These are phyloP conservation scores for Fusarium anthophilum DNA, from an alignment of 2,329 filamentous ascomycete genomes.

Conservation along the genomic window DNA sequence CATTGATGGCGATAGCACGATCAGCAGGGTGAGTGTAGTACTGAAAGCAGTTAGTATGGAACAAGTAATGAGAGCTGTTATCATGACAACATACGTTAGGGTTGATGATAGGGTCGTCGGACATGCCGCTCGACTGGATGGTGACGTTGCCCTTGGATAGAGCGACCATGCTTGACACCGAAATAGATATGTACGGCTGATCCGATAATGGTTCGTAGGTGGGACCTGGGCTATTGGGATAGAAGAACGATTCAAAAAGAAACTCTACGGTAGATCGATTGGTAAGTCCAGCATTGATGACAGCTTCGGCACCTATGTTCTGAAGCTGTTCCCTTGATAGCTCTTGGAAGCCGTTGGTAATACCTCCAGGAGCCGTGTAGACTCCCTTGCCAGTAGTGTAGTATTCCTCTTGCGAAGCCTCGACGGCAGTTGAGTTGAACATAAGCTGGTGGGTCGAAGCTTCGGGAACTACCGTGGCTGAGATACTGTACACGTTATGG, in stretches of 20 bases:
- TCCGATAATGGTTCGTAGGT: background rate
- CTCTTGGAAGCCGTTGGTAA: constrained; percentile 7
- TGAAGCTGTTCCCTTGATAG: background rate
- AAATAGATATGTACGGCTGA: constrained; percentile 7
- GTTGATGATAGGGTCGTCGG: constrained; percentile 6
- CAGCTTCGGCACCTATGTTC: background rate
- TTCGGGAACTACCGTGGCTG: background rate
- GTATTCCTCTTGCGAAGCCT: background rate
- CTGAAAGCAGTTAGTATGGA: background rate
- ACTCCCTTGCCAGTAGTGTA: constrained; percentile 2
- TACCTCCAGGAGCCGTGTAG: background rate
- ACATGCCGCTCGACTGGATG: background rate
- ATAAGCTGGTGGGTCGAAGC: background rate
- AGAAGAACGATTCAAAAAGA: constrained; percentile 17
- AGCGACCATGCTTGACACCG: constrained; percentile 10
- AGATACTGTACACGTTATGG: constrained; percentile 9
- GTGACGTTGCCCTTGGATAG: constrained; percentile 2
- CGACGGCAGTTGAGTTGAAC: background rate
- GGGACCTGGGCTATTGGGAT: background rate
- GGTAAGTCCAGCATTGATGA: constrained; percentile 3
- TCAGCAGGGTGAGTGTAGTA: constrained; percentile 6
- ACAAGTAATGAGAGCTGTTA: fast-evolving
- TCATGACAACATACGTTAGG: background rate
- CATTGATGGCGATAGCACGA: constrained; percentile 2
- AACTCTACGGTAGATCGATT: constrained; percentile 14